Percentiles rank a stretch among this genome's conserved stretches.
Conservation (phyloP, 768 basidiomycete species). For the Suillus ampliporus region DNA sequence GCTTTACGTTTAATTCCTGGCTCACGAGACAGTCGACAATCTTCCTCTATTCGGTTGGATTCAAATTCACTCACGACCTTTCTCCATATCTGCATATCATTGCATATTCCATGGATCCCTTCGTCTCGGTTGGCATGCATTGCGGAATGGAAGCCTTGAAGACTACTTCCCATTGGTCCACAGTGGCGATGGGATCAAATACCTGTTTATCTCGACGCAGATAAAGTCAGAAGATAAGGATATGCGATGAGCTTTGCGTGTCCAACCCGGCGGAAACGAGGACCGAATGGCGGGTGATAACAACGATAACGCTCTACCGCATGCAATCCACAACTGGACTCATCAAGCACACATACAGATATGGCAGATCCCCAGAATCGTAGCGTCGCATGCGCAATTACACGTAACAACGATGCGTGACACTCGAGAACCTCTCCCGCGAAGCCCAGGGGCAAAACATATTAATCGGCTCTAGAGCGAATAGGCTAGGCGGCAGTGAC, state of each 20-base stretch:
- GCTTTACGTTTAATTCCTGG: neutral
- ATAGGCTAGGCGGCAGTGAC: neutral
- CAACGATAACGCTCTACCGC: neutral
- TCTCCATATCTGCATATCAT: neutral
- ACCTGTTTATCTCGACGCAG: neutral
- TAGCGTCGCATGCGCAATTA: neutral
- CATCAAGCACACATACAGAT: neutral
- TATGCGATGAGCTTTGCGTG: neutral
- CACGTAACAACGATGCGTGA: neutral
- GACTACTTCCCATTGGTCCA: neutral
- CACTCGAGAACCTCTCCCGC: neutral
- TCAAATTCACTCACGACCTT: neutral
- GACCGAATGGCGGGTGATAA: neutral
- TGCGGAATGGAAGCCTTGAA: neutral
- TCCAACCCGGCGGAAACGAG: neutral
- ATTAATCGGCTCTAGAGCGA: conserved; percentile 1
- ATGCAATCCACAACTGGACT: neutral
- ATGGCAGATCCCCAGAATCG: neutral
- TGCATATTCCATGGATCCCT: neutral
- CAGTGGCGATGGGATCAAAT: neutral
- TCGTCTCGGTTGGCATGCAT: neutral
- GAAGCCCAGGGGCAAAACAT: neutral
- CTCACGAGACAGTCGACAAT: neutral
- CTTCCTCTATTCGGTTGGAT: neutral
- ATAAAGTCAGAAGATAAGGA: conserved; percentile 9